Percentiles rank a stretch among this genome's conserved stretches.
Conservation (phyloP, 208 protist genomes). For the Strigomonas culicis region DNA sequence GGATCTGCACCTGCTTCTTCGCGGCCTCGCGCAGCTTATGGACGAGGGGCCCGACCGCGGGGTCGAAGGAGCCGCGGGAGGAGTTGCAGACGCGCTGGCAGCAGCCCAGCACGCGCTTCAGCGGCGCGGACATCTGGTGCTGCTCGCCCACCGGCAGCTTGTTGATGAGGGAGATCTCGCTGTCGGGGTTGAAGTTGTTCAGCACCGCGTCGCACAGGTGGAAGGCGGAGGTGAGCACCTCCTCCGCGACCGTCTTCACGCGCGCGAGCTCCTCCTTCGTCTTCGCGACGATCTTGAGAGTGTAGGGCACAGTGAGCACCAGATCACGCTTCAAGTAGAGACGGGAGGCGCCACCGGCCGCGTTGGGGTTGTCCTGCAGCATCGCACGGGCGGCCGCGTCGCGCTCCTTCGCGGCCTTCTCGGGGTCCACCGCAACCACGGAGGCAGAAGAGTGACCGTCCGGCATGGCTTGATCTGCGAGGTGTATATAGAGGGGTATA, state of each 20-base stretch:
- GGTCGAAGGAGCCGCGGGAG: slow-evolving; percentile 51
- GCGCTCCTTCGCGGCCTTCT: slow-evolving; percentile 35
- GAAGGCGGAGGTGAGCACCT: slow-evolving; percentile 5
- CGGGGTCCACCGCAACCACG: slow-evolving; percentile 34
- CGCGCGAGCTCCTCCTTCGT: slow-evolving; percentile 6
- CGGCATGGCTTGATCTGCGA: background rate
- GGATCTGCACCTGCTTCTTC: background rate
- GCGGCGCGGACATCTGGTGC: slow-evolving; percentile 55
- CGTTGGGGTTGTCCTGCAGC: slow-evolving; percentile 47
- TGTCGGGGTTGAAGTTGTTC: slow-evolving; percentile 63
- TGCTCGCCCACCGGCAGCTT: slow-evolving; percentile 30
- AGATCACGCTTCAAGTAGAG: slow-evolving; percentile 25
- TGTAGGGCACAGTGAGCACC: slow-evolving; percentile 73
- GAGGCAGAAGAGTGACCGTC: slow-evolving; percentile 35
- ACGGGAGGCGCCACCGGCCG: background rate
- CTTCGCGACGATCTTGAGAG: slow-evolving; percentile 43
- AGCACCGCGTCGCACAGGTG: slow-evolving; percentile 42
- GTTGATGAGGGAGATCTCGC: slow-evolving; percentile 55
- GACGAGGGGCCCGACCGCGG: slow-evolving; percentile 30
- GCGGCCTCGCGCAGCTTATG: slow-evolving; percentile 28
- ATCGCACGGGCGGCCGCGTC: slow-evolving; percentile 40
- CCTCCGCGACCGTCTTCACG: background rate
- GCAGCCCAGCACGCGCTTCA: slow-evolving; percentile 47
- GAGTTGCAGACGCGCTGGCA: slow-evolving; percentile 42
- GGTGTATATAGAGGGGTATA: background rate